Evolutionary conservation across 2,329 filamentous ascomycete genomes (phyloP).

Genomic region (Harringtonia aguacate): DNA sequence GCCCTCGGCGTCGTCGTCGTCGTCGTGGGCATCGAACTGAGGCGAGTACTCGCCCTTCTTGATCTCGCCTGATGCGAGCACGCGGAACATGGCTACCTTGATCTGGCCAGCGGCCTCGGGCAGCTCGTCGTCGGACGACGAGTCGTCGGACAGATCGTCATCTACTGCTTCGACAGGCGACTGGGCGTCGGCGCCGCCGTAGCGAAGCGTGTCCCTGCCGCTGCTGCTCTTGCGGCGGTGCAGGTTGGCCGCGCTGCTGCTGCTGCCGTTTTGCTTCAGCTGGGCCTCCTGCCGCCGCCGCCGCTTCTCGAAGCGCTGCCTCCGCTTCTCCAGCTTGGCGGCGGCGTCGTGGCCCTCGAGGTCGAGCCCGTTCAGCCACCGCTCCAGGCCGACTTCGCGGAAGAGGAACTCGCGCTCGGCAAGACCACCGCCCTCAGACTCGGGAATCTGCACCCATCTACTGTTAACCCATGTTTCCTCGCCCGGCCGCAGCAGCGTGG

Average conservation of each 20-base stretch:
- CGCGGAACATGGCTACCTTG: slow-evolving; percentile 92
- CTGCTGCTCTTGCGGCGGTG: slow-evolving; percentile 28
- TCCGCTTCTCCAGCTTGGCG: slow-evolving; percentile 79
- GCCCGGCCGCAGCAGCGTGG: slow-evolving; percentile 79
- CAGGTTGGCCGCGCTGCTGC: slow-evolving; percentile 20
- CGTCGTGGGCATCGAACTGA: slow-evolving; percentile 93
- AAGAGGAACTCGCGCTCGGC: slow-evolving; percentile 96
- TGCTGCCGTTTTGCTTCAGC: slow-evolving; percentile 16
- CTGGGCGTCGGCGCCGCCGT: slow-evolving; percentile 62
- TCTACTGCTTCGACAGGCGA: slow-evolving; percentile 60
- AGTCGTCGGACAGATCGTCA: slow-evolving; percentile 53
- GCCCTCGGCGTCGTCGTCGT: slow-evolving; percentile 60
- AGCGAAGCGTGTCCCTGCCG: slow-evolving; percentile 56
- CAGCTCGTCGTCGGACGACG: slow-evolving; percentile 70
- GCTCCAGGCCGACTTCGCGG: slow-evolving; percentile 87
- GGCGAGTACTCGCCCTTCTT: slow-evolving; percentile 97
- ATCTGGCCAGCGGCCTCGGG: slow-evolving; percentile 95
- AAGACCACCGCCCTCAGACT: slow-evolving; percentile 82
- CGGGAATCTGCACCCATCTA: slow-evolving; percentile 89
- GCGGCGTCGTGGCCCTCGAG: slow-evolving; percentile 87
- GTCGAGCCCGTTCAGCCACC: slow-evolving; percentile 93
- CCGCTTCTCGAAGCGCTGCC: slow-evolving; percentile 64
- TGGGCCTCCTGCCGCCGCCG: slow-evolving; percentile 50
- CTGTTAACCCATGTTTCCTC: slow-evolving; percentile 99
- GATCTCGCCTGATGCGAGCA: slow-evolving; percentile 90